Conservation (phyloP, 2,329 filamentous ascomycete species). For the Diatrype stigma region DNA sequence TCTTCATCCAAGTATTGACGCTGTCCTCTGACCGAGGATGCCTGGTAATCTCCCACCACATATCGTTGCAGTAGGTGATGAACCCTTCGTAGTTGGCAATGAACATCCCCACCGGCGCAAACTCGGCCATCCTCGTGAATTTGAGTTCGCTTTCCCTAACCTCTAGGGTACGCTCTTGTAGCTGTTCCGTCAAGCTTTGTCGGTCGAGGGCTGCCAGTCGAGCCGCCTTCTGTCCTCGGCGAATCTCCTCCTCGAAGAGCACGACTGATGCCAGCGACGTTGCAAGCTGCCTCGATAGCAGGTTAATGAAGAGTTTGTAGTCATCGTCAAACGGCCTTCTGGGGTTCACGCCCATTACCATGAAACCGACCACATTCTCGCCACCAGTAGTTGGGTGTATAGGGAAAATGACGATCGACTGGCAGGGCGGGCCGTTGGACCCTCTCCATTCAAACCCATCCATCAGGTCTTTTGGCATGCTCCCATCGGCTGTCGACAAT, state of each 20-base stretch:
- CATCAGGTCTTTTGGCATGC: slow-evolving; percentile 60
- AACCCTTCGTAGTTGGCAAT: slow-evolving; percentile 69
- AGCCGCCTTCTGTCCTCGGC: slow-evolving; percentile 67
- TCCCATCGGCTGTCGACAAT: slow-evolving; percentile 62
- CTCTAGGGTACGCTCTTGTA: slow-evolving; percentile 61
- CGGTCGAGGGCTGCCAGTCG: slow-evolving; percentile 71
- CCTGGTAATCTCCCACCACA: slow-evolving; percentile 68
- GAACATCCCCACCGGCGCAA: slow-evolving; percentile 79
- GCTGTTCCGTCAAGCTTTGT: slow-evolving; percentile 71
- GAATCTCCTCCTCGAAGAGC: slow-evolving; percentile 79
- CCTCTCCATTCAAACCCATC: slow-evolving; percentile 66
- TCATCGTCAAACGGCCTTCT: slow-evolving; percentile 75
- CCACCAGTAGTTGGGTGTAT: slow-evolving; percentile 70
- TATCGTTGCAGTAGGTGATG: slow-evolving; percentile 79
- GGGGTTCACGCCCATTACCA: slow-evolving; percentile 76
- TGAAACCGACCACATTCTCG: slow-evolving; percentile 70
- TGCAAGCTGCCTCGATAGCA: slow-evolving; percentile 70
- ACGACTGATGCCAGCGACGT: slow-evolving; percentile 80
- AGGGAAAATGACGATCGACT: slow-evolving; percentile 70
- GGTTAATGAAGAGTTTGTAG: slow-evolving; percentile 71
- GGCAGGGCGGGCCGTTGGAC: slow-evolving; percentile 62
- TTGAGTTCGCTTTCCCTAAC: slow-evolving; percentile 67
- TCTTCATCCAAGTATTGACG: slow-evolving; percentile 67
- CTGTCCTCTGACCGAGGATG: slow-evolving; percentile 56
- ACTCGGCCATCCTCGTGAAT: slow-evolving; percentile 81